phyloP scores from a whole-genome alignment of 768 basidiomycete species.

The Hysterangium stoloniferum region DNA sequence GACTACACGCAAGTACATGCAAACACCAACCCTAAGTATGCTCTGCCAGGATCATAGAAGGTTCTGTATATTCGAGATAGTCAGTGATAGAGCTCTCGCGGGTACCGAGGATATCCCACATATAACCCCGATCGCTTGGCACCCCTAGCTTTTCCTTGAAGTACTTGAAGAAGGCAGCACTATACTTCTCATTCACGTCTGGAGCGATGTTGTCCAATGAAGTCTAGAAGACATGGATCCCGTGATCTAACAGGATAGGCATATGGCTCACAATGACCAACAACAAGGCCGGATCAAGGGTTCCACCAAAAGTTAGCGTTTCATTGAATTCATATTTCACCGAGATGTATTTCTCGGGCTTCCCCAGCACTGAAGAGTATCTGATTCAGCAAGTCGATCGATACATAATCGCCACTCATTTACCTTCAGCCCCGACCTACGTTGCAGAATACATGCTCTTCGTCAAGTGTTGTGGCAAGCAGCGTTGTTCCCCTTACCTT shows the following conservation, averaged over 20 bases:
- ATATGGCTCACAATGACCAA: constrained; percentile 45
- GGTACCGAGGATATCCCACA: constrained; percentile 30
- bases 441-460: not conserved
- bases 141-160: constrained; percentile 47
- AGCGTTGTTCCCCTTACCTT: no score
- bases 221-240: constrained; percentile 27
- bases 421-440: not conserved
- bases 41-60: constrained; percentile 47
- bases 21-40: constrained; percentile 37
- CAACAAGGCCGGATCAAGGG: constrained; percentile 58
- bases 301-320: constrained; percentile 50
- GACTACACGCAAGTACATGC: not conserved
- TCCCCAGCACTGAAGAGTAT: constrained; percentile 30
- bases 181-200: constrained; percentile 42
- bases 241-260: not conserved
- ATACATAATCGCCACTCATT: not conserved
- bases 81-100: not conserved
- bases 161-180: constrained; percentile 46
- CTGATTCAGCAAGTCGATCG: not conserved
- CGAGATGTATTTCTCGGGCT: constrained; percentile 49
- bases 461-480: no score
- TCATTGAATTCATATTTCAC: constrained; percentile 51
- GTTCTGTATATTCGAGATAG: constrained; percentile 20
- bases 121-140: constrained; percentile 48
- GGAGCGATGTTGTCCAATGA: constrained; percentile 50